phyloP scores from a whole-genome alignment of 1,284 basidiomycete species.

The Peniophora sp. region DNA sequence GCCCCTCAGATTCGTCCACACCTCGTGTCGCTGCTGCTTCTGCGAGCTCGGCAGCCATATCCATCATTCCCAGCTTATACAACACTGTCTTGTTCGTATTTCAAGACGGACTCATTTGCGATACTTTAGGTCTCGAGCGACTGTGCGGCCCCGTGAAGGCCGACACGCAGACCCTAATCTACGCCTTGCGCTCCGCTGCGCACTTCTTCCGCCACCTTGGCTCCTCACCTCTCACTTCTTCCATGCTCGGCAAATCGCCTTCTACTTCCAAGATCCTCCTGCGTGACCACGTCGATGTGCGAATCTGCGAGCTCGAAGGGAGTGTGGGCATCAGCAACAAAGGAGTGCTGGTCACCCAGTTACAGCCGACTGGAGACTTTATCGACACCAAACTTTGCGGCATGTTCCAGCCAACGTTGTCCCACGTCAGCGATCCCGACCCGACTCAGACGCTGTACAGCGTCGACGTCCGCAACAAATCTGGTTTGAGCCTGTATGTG shows the following conservation, averaged over 20 bases:
- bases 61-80: neutral
- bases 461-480: neutral
- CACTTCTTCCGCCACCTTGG: neutral
- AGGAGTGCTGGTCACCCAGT: too few species aligned
- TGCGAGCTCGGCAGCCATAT: neutral
- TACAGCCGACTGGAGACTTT: too few species aligned
- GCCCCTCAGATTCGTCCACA: too few species aligned
- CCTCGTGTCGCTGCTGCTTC: neutral
- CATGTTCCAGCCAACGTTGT: too few species aligned
- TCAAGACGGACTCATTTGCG: neutral
- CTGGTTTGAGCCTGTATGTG: neutral
- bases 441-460: neutral
- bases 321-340: too few species aligned
- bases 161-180: neutral
- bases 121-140: neutral
- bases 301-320: too few species aligned
- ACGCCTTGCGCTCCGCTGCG: neutral
- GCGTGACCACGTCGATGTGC: too few species aligned
- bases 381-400: too few species aligned
- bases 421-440: too few species aligned
- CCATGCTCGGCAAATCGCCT: neutral
- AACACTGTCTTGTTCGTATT: neutral
- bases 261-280: too few species aligned
- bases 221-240: neutral
- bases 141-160: neutral